Evolutionary conservation across 805 yeast genomes (phyloP).

Genomic region (Cyberlindnera mississippiensis): DNA sequence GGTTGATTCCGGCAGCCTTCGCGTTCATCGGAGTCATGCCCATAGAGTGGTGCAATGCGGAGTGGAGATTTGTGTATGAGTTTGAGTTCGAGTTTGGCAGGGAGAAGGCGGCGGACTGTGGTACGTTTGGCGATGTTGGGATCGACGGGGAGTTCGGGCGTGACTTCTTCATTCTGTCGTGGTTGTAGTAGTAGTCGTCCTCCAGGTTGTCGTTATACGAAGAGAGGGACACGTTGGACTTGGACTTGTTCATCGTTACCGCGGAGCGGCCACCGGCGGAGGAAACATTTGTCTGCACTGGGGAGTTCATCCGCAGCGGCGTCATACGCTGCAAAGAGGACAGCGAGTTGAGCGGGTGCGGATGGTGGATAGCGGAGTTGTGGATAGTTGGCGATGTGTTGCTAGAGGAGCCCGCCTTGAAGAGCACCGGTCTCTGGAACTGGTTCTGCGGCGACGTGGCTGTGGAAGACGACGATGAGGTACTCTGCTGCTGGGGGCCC

Average conservation of each 20-base stretch:
- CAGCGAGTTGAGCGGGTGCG: constrained; percentile 35
- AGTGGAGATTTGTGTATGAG: constrained; percentile 24
- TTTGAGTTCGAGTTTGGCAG: constrained; percentile 20
- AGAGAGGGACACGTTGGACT: constrained; percentile 26
- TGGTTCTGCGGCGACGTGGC: constrained; percentile 15
- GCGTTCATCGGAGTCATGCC: constrained; percentile 19
- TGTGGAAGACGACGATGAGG: constrained; percentile 7
- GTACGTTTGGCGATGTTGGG: constrained; percentile 21
- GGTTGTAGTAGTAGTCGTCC: constrained; percentile 34
- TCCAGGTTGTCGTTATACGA: constrained; percentile 36
- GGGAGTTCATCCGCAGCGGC: constrained; percentile 38
- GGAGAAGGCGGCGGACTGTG: constrained; percentile 11
- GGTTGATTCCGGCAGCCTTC: constrained; percentile 13
- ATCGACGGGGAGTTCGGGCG: constrained; percentile 34
- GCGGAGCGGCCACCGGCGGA: constrained; percentile 15
- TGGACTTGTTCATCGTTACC: constrained; percentile 21
- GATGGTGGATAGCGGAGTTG: constrained; percentile 23
- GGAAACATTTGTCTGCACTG: constrained; percentile 20
- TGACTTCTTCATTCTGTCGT: constrained; percentile 33
- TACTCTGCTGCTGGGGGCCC: constrained; percentile 3
- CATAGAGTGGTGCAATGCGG: constrained; percentile 21
- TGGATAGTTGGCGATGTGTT: constrained; percentile 21
- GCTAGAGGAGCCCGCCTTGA: constrained; percentile 15
- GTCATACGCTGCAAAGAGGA: constrained; percentile 62
- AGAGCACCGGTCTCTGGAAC: constrained; percentile 17